Base-by-base conservation (phyloP, 2,329 filamentous ascomycete species). In the Paradendryphiella salina region DNA sequence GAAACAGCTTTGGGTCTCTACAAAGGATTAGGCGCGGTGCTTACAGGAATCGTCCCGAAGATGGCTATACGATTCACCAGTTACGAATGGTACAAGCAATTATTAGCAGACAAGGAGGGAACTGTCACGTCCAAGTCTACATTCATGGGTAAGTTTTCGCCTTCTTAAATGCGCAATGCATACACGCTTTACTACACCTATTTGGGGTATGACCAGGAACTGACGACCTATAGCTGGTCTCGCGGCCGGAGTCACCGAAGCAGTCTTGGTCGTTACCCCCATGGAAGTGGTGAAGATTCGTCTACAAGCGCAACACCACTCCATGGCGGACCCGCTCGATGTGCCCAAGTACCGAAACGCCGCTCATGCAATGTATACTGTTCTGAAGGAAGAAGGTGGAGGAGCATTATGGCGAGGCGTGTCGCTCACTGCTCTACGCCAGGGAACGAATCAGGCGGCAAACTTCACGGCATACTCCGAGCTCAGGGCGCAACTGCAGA, bases 221-320 rank as follows among this genome's bases (percentile, higher is more conserved):
- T 69, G 33, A 70, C 53, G 31, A 20, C 39, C 0, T 28, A 44
- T 58, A 86, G 90, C 94, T 64, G 94, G 94, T 70, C 86, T 99
- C 37, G 84, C 89, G 18, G 94, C 94, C 20, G 94, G 94, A 76
- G 86, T 99, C 14, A 97, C 94, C 15, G 94, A 99, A 82, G 94
- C 94, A 59, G 93, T 99, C 36, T 87, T 89, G 40, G 90, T 99
- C 43, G 94, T 99, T 49, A 96, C 92, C 23, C 94, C 94, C 5
- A 99, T 99, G 94, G 94, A 99, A 79, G 94, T 99, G 56, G 85
- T 99, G 77, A 99, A 99, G 83, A 99, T 99, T 72, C 89, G 94
- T 40, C 84, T 99, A 63, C 94, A 99, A 81, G 93, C 93, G 4
- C 94, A 99, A 78, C 90, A 96, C 79, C 94, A 99, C 84, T 90